Base-by-base conservation (phyloP, 345 rosid species). In the Pugionium dolabratum region DNA sequence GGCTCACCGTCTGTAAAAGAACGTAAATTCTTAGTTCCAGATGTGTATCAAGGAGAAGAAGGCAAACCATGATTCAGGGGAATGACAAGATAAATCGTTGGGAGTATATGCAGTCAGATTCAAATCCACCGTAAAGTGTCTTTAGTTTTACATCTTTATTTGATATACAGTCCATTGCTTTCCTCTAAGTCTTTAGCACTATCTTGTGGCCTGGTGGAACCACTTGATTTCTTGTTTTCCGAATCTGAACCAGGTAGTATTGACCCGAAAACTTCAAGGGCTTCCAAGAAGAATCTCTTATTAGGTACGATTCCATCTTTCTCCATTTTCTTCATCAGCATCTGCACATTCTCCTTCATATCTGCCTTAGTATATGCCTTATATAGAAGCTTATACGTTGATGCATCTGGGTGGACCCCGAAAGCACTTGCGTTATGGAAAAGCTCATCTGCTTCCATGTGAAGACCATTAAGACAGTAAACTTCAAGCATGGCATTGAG, bases 311-410 rank as follows among this genome's bases (percentile, higher is more conserved):
- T 77, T 49, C 97, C 94, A 52, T 86, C 90, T 74, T 63, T 81
- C 62, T 86, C 91, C 98, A 93, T 90, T 59, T 70, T 70, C 76
- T 79, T 77, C 63, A 85, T 66, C 77, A 93, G 67, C 63, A 80
- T 76, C 77, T 82, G 84, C 18, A 87, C 75, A 57, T 83, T 84
- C 68, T 85, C 86, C 81, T 90, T 93, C 79, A 72, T 81, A 54
- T 85, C 79, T 60, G 89, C 85, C 77, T 84, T 88, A 4, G 90
- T 85, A 68, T 81, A 93, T 55, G 95, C 90, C 79, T 76, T 93
- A 42, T 89, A 93, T 7, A 93, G 84, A 78, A 93, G 87, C 71
- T 81, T 93, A 79, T 93, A 93, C 4, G 98, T 82, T 0, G 98
- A 83, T 29, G 87, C 75, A 75, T 82, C 73, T 1, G 82, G 85